These are phyloP conservation scores for Daedaleopsis nitida DNA, from an alignment of 768 basidiomycete genomes.

Conservation along the genomic window DNA sequence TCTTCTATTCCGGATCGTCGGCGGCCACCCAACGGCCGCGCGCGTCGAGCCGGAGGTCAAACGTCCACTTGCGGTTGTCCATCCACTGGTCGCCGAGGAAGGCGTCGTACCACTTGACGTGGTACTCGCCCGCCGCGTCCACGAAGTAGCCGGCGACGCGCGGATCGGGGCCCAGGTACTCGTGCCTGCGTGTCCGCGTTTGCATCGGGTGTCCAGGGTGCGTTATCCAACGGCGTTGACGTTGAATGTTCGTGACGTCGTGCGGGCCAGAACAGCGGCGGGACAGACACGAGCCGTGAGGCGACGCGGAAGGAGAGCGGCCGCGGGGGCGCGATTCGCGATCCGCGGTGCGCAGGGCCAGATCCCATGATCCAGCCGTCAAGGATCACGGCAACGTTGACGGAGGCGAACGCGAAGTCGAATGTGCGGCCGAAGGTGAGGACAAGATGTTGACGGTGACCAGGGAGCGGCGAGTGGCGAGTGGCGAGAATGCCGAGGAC, in stretches of 20 bases:
- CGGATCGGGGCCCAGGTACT: constrained; percentile 47
- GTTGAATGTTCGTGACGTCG: background rate
- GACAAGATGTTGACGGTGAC: too few relatives aligned
- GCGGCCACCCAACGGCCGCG: constrained; percentile 42
- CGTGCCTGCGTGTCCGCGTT: constrained; percentile 35
- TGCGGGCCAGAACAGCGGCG: background rate
- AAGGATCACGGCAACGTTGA: too few relatives aligned
- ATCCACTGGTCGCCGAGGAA: constrained; percentile 47
- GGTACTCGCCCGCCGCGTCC: constrained; percentile 40
- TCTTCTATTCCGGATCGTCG: constrained; percentile 17
- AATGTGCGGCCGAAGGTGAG: too few relatives aligned
- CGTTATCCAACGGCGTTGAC: background rate
- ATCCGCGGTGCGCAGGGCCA: too few relatives aligned
- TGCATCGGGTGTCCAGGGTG: background rate
- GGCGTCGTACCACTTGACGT: constrained; percentile 47
- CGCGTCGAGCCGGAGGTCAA: constrained; percentile 37
- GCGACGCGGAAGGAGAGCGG: too few relatives aligned
- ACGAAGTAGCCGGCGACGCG: constrained; percentile 44
- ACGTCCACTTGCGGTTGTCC: constrained; percentile 42
- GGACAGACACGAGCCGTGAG: too few relatives aligned
- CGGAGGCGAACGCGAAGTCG: too few relatives aligned
- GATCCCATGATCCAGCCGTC: too few relatives aligned
- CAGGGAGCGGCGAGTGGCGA: too few relatives aligned
- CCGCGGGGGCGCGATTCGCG: too few relatives aligned
- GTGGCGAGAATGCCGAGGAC: background rate